Conservation (phyloP, 164 flowering plant species). For the Macadamia tetraphylla region DNA sequence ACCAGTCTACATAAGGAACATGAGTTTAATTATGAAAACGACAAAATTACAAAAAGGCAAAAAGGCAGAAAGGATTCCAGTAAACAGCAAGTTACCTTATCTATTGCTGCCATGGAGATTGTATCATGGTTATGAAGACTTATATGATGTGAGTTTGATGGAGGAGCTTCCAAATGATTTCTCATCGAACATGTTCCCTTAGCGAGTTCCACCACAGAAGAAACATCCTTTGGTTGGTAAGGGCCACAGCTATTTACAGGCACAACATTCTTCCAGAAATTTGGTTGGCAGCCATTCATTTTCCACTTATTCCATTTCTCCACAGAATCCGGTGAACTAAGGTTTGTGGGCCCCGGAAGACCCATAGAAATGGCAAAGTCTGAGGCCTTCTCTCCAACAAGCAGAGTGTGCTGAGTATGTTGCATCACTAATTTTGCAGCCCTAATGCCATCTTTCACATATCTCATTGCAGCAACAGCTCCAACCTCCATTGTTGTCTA, state of each 20-base stretch:
- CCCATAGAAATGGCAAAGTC: conserved; percentile 92
- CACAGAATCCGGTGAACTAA: conserved; percentile 75
- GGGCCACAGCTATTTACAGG: conserved; percentile 76
- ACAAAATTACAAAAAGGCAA: not conserved
- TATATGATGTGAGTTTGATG: conserved; percentile 32
- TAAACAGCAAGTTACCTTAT: conserved; percentile 46
- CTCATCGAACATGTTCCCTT: conserved; percentile 27
- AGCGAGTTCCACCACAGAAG: conserved; percentile 8
- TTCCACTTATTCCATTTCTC: conserved; percentile 82
- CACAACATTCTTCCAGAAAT: conserved; percentile 75
- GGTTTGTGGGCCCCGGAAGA: conserved; percentile 89
- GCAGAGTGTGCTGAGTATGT: conserved; percentile 80
- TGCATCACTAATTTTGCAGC: conserved; percentile 91
- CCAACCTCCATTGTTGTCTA: conserved; percentile 98
- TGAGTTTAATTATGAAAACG: not conserved
- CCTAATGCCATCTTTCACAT: conserved; percentile 78
- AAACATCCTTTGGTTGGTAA: conserved; percentile 37
- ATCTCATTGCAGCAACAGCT: conserved; percentile 95
- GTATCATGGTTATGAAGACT: conserved; percentile 75
- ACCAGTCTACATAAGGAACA: conserved; percentile 50
- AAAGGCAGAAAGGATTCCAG: not conserved
- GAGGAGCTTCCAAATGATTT: conserved; percentile 18
- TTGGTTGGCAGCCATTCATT: conserved; percentile 74
- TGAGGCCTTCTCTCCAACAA: conserved; percentile 90
- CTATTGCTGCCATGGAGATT: conserved; percentile 89